Evolutionary conservation across 139 green algal genomes (phyloP).

Genomic region (Chlamydomonas sp.): DNA sequence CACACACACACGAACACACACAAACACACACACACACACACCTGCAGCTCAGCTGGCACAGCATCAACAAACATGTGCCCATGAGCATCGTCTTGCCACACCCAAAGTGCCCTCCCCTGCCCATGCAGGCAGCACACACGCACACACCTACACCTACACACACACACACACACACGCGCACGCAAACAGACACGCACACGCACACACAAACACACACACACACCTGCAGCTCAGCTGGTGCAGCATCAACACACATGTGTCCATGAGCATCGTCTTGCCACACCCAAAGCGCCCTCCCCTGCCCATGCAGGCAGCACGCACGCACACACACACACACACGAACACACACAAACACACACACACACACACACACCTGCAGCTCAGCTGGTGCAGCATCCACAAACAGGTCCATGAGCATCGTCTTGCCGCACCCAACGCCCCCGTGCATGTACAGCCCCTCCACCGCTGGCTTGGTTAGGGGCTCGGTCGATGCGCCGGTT

Average conservation of each 20-base stretch:
- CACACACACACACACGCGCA: no score
- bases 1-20: no score
- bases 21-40: background rate
- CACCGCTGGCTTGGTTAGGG: background rate
- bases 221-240: no score
- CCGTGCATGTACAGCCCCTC: conserved; percentile 89
- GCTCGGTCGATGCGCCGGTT: background rate
- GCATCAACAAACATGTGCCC: background rate
- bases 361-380: conserved; percentile 58
- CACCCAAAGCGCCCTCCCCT: no score
- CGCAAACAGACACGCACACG: no score
- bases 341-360: no score
- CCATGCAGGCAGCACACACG: no score
- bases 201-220: no score
- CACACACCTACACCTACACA: no score
- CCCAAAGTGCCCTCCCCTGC: no score
- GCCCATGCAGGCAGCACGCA: no score
- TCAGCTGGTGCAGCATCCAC: conserved; percentile 43
- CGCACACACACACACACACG: no score
- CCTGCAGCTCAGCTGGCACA: conserved; percentile 2
- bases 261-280: background rate
- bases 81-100: background rate
- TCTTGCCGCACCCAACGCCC: conserved; percentile 91
- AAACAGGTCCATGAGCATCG: conserved; percentile 97
- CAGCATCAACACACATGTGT: background rate